phyloP scores from a whole-genome alignment of 2,329 filamentous ascomycete species.

The Clarireedia monteithiana region DNA sequence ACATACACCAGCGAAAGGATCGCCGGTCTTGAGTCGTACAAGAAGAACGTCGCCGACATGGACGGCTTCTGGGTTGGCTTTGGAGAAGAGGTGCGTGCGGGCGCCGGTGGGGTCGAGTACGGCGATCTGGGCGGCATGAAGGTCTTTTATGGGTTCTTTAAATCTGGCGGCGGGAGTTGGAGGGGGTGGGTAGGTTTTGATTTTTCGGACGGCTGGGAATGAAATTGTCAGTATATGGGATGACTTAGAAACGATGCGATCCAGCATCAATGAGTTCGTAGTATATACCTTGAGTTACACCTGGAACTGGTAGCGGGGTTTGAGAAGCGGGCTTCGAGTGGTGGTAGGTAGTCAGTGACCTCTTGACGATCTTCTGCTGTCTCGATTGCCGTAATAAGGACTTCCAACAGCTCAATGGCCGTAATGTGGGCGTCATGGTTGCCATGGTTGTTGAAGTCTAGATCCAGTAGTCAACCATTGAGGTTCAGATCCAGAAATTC shows the following conservation, averaged over 20 bases:
- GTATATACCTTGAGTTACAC: constrained; percentile 7
- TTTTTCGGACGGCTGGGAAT: constrained; percentile 34
- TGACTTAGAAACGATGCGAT: constrained; percentile 11
- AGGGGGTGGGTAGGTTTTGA: constrained; percentile 44
- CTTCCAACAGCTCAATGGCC: constrained; percentile 67
- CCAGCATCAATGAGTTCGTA: constrained; percentile 5
- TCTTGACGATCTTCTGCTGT: constrained; percentile 37
- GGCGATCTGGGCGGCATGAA: constrained; percentile 62
- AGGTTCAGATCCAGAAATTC: constrained; percentile 18
- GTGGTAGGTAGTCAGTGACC: constrained; percentile 44
- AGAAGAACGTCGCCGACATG: constrained; percentile 86
- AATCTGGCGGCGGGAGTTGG: constrained; percentile 47
- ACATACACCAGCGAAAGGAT: constrained; percentile 85
- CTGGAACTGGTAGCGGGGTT: constrained; percentile 11
- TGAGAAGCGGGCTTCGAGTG: constrained; percentile 28
- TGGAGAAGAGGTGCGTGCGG: constrained; percentile 73
- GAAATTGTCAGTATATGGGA: constrained; percentile 6
- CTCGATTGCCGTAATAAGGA: constrained; percentile 51
- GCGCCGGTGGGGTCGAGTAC: constrained; percentile 78
- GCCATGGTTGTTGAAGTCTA: constrained; percentile 20
- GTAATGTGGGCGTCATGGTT: constrained; percentile 35
- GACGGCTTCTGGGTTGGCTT: constrained; percentile 67
- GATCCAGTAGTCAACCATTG: neutral
- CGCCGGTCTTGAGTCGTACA: constrained; percentile 74
- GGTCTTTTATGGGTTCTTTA: constrained; percentile 59